These are phyloP conservation scores for Yamadazyma dushanensis DNA, from an alignment of 1,139 yeast genomes.

Conservation along the genomic window DNA sequence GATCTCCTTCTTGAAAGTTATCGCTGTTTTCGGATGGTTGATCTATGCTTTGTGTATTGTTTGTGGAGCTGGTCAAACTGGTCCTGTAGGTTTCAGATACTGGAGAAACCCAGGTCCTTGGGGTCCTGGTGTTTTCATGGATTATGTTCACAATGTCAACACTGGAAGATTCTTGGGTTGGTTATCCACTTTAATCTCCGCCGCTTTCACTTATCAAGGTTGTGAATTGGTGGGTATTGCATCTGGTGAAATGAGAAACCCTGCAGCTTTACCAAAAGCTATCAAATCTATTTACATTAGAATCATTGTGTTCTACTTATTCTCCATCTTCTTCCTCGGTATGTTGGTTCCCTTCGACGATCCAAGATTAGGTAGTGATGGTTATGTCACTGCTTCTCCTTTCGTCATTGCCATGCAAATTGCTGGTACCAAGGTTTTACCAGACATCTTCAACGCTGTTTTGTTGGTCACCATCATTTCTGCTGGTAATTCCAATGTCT, in stretches of 20 bases:
- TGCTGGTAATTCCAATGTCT: constrained; percentile 81
- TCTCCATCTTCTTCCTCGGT: constrained; percentile 80
- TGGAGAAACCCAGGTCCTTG: constrained; percentile 94
- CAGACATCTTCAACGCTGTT: constrained; percentile 75
- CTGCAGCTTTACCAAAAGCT: constrained; percentile 82
- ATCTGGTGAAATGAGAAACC: constrained; percentile 86
- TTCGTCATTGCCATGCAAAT: constrained; percentile 60
- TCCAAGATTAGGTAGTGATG: constrained; percentile 31
- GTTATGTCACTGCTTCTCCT: constrained; percentile 49
- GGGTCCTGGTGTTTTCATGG: constrained; percentile 59
- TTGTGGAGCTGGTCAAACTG: constrained; percentile 68
- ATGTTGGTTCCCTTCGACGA: constrained; percentile 79
- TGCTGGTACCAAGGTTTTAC: constrained; percentile 68
- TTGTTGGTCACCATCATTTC: constrained; percentile 67
- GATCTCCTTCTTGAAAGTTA: constrained; percentile 63
- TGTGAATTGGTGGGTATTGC: constrained; percentile 83
- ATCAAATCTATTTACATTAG: constrained; percentile 80
- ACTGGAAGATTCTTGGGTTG: constrained; percentile 66
- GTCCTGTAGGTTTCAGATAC: constrained; percentile 80
- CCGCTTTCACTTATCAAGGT: constrained; percentile 82
- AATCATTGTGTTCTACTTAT: constrained; percentile 76
- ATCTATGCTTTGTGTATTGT: constrained; percentile 67
- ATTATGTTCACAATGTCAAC: constrained; percentile 29
- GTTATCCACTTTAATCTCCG: constrained; percentile 60
- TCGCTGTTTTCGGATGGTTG: constrained; percentile 72